Evolutionary conservation across 495 filamentous ascomycete species (phyloP), one percentile per base, ranked within the genome.

Genomic region (Amorphotheca resinae): DNA sequence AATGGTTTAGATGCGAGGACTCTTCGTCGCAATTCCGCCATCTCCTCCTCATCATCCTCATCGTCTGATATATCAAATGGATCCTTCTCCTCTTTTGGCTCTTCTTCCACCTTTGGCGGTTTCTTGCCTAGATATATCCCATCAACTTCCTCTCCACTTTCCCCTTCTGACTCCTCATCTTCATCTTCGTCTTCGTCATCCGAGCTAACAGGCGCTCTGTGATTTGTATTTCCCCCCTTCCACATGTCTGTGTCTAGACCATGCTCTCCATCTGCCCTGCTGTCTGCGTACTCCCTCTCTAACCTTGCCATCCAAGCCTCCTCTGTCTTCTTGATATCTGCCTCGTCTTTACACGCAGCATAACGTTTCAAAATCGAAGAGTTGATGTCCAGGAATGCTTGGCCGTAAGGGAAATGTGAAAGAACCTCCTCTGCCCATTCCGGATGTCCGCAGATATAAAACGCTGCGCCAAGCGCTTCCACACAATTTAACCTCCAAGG

Each of bases 401-500:
- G 67, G 4, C 89, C 89, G 52, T 96, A 96, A 7, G 78, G 79
- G 56, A 98, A 98, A 14, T 81, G 80, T 44, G 76, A 73, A 34
- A 98, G 61, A 4, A 93, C 72, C 30, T 84, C 72, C 42, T 79
- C 74, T 0, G 91, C 88, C 91, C 91, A 98, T 20, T 94, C 89
- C 28, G 68, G 58, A 56, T 91, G 84, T 20, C 91, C 87, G 54
- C 88, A 95, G 48, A 98, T 98, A 49, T 69, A 81, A 62, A 91
- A 98, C 16, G 80, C 80, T 11, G 91, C 91, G 4, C 88, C 93
- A 34, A 98, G 66, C 3, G 91, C 91, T 64, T 98, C 91, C 33
- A 82, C 91, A 51, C 91, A 98, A 62, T 98, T 98, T 31, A 98
- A 61, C 41, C 87, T 70, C 82, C 85, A 91, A 14, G 91, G 91